Evolutionary conservation across 257 asterid genomes (phyloP), one percentile per base, ranked within the genome.

Genomic region (Fraxinus excelsior): DNA sequence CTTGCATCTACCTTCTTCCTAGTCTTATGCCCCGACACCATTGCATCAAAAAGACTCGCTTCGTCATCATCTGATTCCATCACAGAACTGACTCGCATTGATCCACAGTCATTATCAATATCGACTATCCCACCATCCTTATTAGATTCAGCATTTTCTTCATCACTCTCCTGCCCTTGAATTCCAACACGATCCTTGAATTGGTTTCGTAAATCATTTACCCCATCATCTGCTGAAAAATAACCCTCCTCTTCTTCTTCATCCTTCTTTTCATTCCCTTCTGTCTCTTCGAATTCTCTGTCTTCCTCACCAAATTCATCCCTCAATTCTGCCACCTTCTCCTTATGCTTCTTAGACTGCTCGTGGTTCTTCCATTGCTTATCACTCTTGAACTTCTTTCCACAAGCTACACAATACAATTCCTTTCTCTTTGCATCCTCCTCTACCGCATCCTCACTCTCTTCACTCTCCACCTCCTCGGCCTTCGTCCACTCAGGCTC

Each of bases 321-420:
- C 84, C 92, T 89, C 84, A 96, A 81, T 73, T 90, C 95, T n/a
- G 93, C 90, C 74, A 93, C 88, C 83, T 90, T 96, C 81, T 96
- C 97, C 84, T 91, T 96, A 85, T 96, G 99, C 88, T 96, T 96
- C 85, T 90, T 96, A 9, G 97, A 96, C 86, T 90, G 98, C 83
- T 96, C 97, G 4, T 96, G 98, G 86, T 96, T 96, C 85, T 88
- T 90, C 99, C 98, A 96, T 83, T 96, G 99, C 81, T 91, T 96
- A 74, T 96, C 98, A 65, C 95, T 93, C 92, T 86, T 96, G 81
- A 96, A 96, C 86, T 90, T 96, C 90, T 93, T 91, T 84, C 97
- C 86, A 38, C 99, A 96, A 31, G 86, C 96, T 40, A 96, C 92
- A 80, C 99, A 96, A 75, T 93, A 96, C 19, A 91, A 86, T 82